Base-by-base conservation (phyloP, 257 asterid species). In the Datura wrightii region DNA sequence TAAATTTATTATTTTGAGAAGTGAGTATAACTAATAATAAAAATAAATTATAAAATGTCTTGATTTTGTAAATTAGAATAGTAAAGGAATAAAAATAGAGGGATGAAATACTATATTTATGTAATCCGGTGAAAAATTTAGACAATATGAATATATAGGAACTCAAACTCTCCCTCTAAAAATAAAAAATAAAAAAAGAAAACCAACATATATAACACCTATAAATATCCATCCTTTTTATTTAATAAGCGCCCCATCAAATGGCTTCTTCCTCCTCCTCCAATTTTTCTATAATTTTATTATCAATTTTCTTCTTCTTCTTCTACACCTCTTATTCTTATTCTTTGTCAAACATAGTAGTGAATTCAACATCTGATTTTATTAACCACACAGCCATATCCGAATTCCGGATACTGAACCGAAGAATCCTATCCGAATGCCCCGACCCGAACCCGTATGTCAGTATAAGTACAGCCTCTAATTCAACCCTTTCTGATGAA, bases 371-470 rank as follows among this genome's bases (percentile, higher is more conserved):
- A 11, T 15, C 63, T 58, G 89, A 86, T 82, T 90, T 86, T 85
- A 90, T 82, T 0, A 92, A 92, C 85, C 91, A 91, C 87, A 94
- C 97, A 0, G 93, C 90, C 5, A 90, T 94, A 83, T 90, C 95
- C 11, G 97, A 90, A 1, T 93, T 95, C 56, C 95, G 97, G 24
- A 55, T 92, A 0, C 50, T 95, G 56, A 95, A 95, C 78, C 71
- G 98, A 85, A 87, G 92, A 62, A 5, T n/a, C 0, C 3, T 89
- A 74, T 0, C 6, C 1, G 15, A 62, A 3, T 95, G 98, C 85
- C 89, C 89, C 53, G 90, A 88, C 84, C 83, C 89, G 8, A 90
- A 87, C 90, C 96, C 94, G 54, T 88, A 87, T 85, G 78, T 93
- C 62, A 80, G 89, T 36, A 41, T 95, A 48, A 87, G 66, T 81